Evolutionary conservation across 192 early-diverging fungal genomes (phyloP).

Genomic region (Chytriomyces sp.): DNA sequence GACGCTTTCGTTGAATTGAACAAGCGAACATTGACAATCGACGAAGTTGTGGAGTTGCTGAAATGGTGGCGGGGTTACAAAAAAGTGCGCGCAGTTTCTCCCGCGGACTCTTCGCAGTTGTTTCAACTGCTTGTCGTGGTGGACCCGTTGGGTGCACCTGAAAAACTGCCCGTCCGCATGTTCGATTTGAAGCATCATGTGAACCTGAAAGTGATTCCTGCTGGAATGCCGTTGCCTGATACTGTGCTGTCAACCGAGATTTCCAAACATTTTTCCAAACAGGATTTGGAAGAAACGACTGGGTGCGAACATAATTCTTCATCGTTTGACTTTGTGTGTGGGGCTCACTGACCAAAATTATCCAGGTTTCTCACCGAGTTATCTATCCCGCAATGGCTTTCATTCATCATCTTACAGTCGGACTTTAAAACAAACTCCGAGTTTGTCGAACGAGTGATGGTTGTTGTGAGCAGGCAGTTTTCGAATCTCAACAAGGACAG

Average conservation of each 20-base stretch:
- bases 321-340: neutral
- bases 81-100: constrained; percentile 40
- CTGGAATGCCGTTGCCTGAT: constrained; percentile 64
- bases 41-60: constrained; percentile 70
- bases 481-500: constrained; percentile 27
- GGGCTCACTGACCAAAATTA: constrained; percentile 11
- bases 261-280: constrained; percentile 65
- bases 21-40: constrained; percentile 54
- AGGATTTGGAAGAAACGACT: constrained; percentile 52
- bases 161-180: constrained; percentile 46
- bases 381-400: constrained; percentile 66
- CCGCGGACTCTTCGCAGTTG: constrained; percentile 45
- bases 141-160: constrained; percentile 29
- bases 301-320: constrained; percentile 10
- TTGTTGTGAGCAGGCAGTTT: constrained; percentile 57
- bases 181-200: constrained; percentile 61
- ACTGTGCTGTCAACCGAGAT: constrained; percentile 67
- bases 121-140: constrained; percentile 56
- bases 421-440: constrained; percentile 55
- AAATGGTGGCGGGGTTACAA: constrained; percentile 77
- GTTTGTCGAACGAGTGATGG: constrained; percentile 74
- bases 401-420: constrained; percentile 52
- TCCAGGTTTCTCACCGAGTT: constrained; percentile 56
- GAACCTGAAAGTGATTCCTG: constrained; percentile 71
- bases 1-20: constrained; percentile 75